Evolutionary conservation across 1,284 basidiomycete genomes (phyloP).

Genomic region (Ustilago bromivora): DNA sequence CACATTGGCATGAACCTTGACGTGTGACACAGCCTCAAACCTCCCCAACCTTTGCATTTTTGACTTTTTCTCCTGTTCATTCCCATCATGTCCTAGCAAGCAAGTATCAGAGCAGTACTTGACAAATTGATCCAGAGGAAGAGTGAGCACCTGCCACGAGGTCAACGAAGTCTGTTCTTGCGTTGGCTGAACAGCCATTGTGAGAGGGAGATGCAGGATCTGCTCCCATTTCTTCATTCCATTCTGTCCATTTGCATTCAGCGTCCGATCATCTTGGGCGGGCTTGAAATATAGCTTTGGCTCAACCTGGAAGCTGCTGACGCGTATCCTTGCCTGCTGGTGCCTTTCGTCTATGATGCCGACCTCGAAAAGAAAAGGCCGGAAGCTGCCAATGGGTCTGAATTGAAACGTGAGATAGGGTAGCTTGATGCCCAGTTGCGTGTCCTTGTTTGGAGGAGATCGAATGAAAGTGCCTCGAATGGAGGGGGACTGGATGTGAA

Average conservation of each 20-base stretch:
- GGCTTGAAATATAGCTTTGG: slow-evolving; percentile 16
- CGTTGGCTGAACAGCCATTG: slow-evolving; percentile 9
- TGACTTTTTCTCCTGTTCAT: neutral
- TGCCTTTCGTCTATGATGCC: slow-evolving; percentile 78
- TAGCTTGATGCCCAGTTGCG: slow-evolving; percentile 77
- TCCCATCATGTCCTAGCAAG: neutral
- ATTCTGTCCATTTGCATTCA: neutral
- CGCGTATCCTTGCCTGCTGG: slow-evolving; percentile 76
- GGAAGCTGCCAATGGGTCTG: slow-evolving; percentile 74
- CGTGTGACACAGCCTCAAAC: slow-evolving; percentile 19
- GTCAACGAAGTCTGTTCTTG: slow-evolving; percentile 27
- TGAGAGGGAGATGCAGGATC: slow-evolving; percentile 18
- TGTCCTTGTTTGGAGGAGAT: slow-evolving; percentile 68
- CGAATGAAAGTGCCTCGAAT: slow-evolving; percentile 79
- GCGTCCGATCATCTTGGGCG: neutral
- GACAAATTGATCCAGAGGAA: slow-evolving; percentile 21
- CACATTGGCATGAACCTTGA: slow-evolving; percentile 32
- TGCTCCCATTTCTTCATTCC: neutral
- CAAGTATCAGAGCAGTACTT: slow-evolving; percentile 12
- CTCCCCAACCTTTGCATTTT: slow-evolving; percentile 13
- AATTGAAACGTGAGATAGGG: slow-evolving; percentile 82
- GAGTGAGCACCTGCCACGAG: slow-evolving; percentile 34
- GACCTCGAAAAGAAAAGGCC: slow-evolving; percentile 81
- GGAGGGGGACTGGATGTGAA: slow-evolving; percentile 85
- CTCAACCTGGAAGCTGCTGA: slow-evolving; percentile 84